Base-by-base conservation (phyloP, 192 early-diverging fungal genomes). In the Linnemannia zychae region DNA sequence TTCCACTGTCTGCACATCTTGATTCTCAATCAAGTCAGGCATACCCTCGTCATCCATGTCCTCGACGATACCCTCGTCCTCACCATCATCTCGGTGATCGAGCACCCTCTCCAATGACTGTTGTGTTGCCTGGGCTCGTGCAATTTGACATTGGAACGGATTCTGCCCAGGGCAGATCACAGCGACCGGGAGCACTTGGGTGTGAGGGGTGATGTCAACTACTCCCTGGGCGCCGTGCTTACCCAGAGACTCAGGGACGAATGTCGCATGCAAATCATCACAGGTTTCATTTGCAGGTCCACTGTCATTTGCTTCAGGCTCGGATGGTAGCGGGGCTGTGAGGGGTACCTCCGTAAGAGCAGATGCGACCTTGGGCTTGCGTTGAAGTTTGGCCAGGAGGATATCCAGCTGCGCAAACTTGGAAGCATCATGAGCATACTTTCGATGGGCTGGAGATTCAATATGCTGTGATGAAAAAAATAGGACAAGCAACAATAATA, bases 361-460 rank as follows among this genome's bases (percentile, higher is more conserved):
- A n/a, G 77, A 18, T 5, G 7, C 17, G 3, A 22, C 38, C 33
- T 63, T 79, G 0, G 83, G 74, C 47, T 84, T 78, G 7, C 83
- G 76, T 22, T 72, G 69, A 5, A 85, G 9, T 2, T 49, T 46
- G 18, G 24, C 3, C 11, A 85, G 65, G n/a, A 85, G 68, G 15
- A 53, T 22, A 37, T 85, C 83, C 40, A 85, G 31, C 3, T 60
- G 72, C 17, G 70, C 74, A 72, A 85, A 85, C 50, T 69, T 75
- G 15, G 68, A 60, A 15, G 69, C 18, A 53, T 85, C 77, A 6
- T 79, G 77, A 15, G 83, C 72, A 37, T 76, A 76, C 15, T 37
- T 67, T 53, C 74, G 71, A 77, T 85, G 83, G 0, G 68, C 63
- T 34, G 52, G 49, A 0, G 83, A 65, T 38, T 50, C 71, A 36